phyloP scores from a whole-genome alignment of 2,329 filamentous ascomycete species.

The Diaporthe capsici region DNA sequence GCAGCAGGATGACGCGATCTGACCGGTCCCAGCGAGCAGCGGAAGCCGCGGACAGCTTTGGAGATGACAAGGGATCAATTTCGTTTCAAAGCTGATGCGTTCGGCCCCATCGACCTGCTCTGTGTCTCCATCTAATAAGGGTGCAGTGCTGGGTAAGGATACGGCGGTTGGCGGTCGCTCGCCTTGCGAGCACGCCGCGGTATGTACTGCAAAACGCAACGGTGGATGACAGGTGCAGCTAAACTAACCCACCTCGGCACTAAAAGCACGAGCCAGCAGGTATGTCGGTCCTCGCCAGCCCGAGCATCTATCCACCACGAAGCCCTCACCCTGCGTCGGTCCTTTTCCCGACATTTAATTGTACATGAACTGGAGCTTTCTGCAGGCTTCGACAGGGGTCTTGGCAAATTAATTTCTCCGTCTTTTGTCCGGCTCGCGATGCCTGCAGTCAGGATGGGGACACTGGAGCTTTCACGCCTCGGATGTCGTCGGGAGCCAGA shows the following conservation, averaged over 20 bases:
- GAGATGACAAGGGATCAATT: constrained; percentile 34
- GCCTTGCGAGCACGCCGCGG: not conserved
- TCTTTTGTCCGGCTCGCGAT: constrained; percentile 34
- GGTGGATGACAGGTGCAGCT: not conserved
- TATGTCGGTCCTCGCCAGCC: constrained; percentile 6
- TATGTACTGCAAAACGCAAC: not conserved
- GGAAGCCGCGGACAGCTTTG: constrained; percentile 36
- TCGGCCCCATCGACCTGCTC: not conserved
- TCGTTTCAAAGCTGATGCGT: constrained; percentile 29
- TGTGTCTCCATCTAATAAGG: constrained; percentile 28
- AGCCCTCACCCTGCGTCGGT: constrained; percentile 7
- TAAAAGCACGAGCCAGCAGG: constrained; percentile 20
- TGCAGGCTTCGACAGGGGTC: constrained; percentile 18
- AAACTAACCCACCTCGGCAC: constrained; percentile 7
- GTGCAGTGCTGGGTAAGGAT: constrained; percentile 7
- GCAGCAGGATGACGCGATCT: constrained; percentile 31
- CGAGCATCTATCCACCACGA: constrained; percentile 21
- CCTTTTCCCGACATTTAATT: not conserved
- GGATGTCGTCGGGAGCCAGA: constrained; percentile 24
- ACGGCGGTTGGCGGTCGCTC: constrained; percentile 4
- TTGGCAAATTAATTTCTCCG: constrained; percentile 40
- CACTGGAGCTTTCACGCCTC: constrained; percentile 13
- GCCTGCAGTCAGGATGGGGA: constrained; percentile 30
- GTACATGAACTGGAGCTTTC: not conserved
- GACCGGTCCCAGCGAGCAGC: not conserved